Conservation (phyloP, 2,329 filamentous ascomycete genomes). For the Sordariomycetes sp. region DNA sequence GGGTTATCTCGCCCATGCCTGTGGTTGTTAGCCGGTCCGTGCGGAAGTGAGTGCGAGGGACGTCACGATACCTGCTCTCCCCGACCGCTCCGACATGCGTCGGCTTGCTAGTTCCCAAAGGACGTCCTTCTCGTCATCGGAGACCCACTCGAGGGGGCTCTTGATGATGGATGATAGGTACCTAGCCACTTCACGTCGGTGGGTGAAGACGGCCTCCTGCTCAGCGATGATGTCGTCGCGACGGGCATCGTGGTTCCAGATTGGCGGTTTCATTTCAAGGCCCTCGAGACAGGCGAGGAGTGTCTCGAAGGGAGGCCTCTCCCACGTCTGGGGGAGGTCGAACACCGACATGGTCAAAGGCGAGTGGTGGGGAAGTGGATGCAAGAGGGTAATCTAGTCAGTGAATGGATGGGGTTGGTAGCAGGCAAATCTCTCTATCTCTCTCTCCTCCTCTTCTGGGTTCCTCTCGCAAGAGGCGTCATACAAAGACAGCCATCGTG, state of each 20-base stretch:
- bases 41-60: not conserved
- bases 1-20: constrained; percentile 46
- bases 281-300: constrained; percentile 56
- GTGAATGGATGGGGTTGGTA: not conserved
- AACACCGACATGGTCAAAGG: not conserved
- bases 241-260: constrained; percentile 44
- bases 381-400: not conserved
- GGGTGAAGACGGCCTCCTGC: constrained; percentile 16
- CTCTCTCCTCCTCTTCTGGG: too few relatives aligned
- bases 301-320: constrained; percentile 54
- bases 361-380: not conserved
- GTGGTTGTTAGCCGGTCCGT: constrained; percentile 8
- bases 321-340: constrained; percentile 67
- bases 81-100: constrained; percentile 76
- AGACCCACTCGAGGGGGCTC: constrained; percentile 58
- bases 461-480: not conserved
- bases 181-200: constrained; percentile 38
- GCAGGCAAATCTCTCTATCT: not conserved
- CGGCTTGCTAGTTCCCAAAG: constrained; percentile 73
- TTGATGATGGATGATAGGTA: constrained; percentile 63
- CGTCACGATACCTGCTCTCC: constrained; percentile 52
- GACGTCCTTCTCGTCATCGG: constrained; percentile 49
- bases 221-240: constrained; percentile 29
- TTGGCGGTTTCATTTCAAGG: constrained; percentile 55
- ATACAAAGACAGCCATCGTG: not conserved